phyloP scores from a whole-genome alignment of 2,329 filamentous ascomycete species.

The Ciborinia camelliae region DNA sequence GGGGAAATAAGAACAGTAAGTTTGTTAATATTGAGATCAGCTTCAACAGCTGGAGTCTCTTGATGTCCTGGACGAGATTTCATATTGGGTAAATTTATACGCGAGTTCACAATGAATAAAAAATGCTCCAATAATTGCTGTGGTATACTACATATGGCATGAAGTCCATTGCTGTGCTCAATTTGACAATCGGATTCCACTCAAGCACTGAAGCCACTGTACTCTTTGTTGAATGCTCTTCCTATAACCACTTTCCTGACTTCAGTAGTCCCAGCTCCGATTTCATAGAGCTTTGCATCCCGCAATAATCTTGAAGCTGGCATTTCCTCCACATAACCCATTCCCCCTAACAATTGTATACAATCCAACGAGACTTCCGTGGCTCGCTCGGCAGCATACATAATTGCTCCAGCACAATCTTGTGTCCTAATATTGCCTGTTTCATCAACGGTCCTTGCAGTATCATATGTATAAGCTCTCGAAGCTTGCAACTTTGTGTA shows the following conservation, averaged over 20 bases:
- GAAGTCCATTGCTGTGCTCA: background rate
- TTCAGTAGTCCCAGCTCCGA: slow-evolving; percentile 94
- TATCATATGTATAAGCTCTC: slow-evolving; percentile 81
- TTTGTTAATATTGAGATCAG: background rate
- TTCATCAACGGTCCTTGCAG: slow-evolving; percentile 78
- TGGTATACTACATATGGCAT: slow-evolving; percentile 11
- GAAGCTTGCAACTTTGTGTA: slow-evolving; percentile 88
- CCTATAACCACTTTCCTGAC: slow-evolving; percentile 93
- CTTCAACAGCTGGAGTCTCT: background rate
- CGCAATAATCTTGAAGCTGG: slow-evolving; percentile 80
- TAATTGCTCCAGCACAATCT: slow-evolving; percentile 90
- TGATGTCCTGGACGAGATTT: background rate
- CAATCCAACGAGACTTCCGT: slow-evolving; percentile 84
- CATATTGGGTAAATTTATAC: background rate
- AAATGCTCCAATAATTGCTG: background rate
- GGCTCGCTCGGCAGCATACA: slow-evolving; percentile 88
- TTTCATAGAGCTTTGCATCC: slow-evolving; percentile 82
- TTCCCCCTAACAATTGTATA: slow-evolving; percentile 89
- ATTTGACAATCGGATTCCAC: background rate
- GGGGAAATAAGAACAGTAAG: background rate
- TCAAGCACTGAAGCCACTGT: slow-evolving; percentile 26
- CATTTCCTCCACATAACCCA: slow-evolving; percentile 96
- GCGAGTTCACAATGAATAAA: background rate
- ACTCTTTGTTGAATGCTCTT: slow-evolving; percentile 37
- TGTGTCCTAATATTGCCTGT: slow-evolving; percentile 71